Conservation (phyloP, 139 green algal species). For the Eudorina sp. region DNA sequence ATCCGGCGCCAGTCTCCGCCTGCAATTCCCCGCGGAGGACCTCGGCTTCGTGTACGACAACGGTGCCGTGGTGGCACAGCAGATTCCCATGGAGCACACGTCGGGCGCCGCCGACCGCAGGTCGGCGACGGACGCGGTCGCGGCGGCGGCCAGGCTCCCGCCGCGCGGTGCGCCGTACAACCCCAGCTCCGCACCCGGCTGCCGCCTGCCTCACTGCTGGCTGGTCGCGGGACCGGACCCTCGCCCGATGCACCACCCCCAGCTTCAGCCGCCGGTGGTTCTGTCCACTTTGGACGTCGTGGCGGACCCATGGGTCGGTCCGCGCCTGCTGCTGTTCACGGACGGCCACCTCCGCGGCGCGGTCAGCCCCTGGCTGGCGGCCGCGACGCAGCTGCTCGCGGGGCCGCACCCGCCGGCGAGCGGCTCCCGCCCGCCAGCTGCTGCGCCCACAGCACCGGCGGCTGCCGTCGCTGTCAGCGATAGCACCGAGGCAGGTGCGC, state of each 20-base stretch:
- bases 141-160: constrained; percentile 1
- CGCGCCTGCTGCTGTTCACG: constrained; percentile 29
- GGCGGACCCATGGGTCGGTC: constrained; percentile 31
- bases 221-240: too few relatives aligned
- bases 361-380: constrained; percentile 36
- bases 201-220: constrained; percentile 77
- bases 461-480: too few relatives aligned
- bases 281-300: constrained; percentile 33
- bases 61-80: constrained; percentile 30
- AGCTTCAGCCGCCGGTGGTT: background rate
- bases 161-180: constrained; percentile 55
- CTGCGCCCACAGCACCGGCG: background rate
- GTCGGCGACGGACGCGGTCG: background rate
- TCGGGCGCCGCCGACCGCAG: background rate
- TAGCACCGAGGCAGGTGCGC: too few relatives aligned
- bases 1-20: constrained; percentile 80
- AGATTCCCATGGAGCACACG: too few relatives aligned
- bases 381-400: background rate
- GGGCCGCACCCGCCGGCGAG: background rate
- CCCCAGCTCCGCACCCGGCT: constrained; percentile 66
- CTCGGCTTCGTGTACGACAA: constrained; percentile 87
- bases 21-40: constrained; percentile 95
- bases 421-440: too few relatives aligned
- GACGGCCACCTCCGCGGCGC: background rate
- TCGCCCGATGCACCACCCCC: background rate